A percentile compares a stretch with the other conserved stretches of the same genome.
These are phyloP conservation scores for Fusarium burgessii DNA, from an alignment of 2,329 filamentous ascomycete genomes.

Conservation along the genomic window DNA sequence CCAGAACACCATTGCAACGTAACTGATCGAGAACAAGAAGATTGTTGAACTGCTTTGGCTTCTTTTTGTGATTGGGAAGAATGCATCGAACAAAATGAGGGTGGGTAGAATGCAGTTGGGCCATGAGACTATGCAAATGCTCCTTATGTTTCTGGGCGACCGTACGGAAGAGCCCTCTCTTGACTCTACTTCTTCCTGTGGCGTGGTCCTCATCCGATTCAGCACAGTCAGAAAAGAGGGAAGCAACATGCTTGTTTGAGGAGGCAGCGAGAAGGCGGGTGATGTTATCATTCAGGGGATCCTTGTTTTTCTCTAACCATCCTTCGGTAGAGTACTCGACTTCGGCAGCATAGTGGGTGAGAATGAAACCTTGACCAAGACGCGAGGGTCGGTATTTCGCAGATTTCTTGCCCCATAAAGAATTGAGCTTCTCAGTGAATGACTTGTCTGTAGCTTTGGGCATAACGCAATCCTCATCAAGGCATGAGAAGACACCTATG, in stretches of 20 bases:
- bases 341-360: conserved; percentile 97
- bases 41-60: conserved; percentile 90
- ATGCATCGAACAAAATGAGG: conserved; percentile 99
- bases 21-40: conserved; percentile 95
- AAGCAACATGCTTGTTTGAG: conserved; percentile 83
- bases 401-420: conserved; percentile 95
- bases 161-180: conserved; percentile 96
- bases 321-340: conserved; percentile 96
- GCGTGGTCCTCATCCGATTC: conserved; percentile 81
- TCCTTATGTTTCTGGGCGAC: conserved; percentile 98
- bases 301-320: conserved; percentile 99
- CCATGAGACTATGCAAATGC: conserved; percentile 96
- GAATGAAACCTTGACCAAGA: conserved; percentile 89
- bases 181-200: conserved; percentile 81
- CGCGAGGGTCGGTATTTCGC: conserved; percentile 91
- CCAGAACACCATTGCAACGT: conserved; percentile 99
- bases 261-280: conserved; percentile 89
- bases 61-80: conserved; percentile 97
- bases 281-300: conserved; percentile 96
- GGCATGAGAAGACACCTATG: conserved; percentile 97
- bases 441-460: conserved; percentile 97
- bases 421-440: conserved; percentile 98
- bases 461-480: conserved; percentile 99
- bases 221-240: conserved; percentile 88
- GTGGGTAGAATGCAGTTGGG: conserved; percentile 92